Base-by-base conservation (phyloP, 1,139 yeast species). In the Wickerhamomyces sp. region DNA sequence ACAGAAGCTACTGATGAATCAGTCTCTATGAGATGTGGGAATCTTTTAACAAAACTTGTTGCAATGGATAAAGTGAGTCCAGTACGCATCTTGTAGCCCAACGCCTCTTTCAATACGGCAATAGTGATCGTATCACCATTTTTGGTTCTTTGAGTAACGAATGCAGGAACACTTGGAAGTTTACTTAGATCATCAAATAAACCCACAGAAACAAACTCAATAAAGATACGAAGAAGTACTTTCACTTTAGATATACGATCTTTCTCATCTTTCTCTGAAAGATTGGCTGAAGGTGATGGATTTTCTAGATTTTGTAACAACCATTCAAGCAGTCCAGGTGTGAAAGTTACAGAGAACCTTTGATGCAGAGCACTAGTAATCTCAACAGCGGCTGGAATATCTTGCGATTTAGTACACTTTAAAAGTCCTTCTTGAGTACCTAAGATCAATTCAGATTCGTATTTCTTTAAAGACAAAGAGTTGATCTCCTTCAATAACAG, bases 291-390 rank as follows among this genome's bases (percentile, higher is more conserved):
- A 1, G 48, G 48, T 26, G 54, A 45, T 2, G 79, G 76, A 37
- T 63, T 65, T 4, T 67, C 59, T 16, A 81, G 61, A 4, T 70
- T 71, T 18, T 60, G 58, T 12, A 81, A 60, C 43, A 84, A 63
- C 44, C 68, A 60, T 1, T 70, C 59, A 46, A 82, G 57, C 41
- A 87, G 54, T 19, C 57, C 60, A 1, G 78, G 74, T 0, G 88
- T 72, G 55, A 86, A 82, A 9, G 61, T 58, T 1, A 48, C 40
- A 3, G 68, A 59, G 57, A 89, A 88, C 38, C 97, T 66, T 58
- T 84, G 95, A 60, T 88, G 96, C 21, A 90, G 63, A 0, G 80
- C 81, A 32, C 90, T 78, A 0, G 83, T 70, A 1, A 88, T 73
- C 49, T 82, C 89, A 28, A 78, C 70, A 1, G 83, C 80, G 0